These are phyloP conservation scores for Magnusiomyces paraingens DNA, from an alignment of 1,139 yeast genomes.

Conservation along the genomic window DNA sequence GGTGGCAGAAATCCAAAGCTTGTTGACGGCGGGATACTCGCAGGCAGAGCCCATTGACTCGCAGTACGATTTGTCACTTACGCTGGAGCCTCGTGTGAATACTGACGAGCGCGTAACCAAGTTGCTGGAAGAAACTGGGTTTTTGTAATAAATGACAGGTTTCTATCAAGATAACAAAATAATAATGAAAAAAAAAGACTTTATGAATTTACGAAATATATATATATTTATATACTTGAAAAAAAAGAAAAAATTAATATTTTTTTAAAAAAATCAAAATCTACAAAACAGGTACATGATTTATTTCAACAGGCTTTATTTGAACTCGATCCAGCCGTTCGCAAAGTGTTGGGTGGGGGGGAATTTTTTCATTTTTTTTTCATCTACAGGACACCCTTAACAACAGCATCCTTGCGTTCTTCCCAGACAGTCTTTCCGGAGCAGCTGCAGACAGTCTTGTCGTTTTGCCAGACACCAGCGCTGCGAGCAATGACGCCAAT, in stretches of 20 bases:
- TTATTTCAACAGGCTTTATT: no score
- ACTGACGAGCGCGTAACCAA: constrained; percentile 24
- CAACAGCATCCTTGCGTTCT: constrained; percentile 70
- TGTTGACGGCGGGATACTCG: constrained; percentile 52
- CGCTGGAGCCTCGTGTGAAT: constrained; percentile 63
- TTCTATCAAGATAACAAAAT: no score
- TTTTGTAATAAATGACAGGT: constrained; percentile 19
- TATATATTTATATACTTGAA: background rate
- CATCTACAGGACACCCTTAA: constrained; percentile 41
- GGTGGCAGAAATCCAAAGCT: constrained; percentile 59
- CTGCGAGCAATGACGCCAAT: constrained; percentile 92
- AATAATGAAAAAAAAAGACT: no score
- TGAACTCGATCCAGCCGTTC: no score
- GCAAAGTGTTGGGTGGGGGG: no score
- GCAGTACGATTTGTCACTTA: constrained; percentile 68
- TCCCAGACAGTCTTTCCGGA: constrained; percentile 96
- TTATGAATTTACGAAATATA: background rate
- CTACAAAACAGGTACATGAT: background rate
- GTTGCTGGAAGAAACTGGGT: constrained; percentile 29
- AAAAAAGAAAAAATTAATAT: background rate
- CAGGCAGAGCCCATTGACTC: constrained; percentile 72
- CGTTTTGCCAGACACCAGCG: constrained; percentile 97
- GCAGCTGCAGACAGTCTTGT: constrained; percentile 88
- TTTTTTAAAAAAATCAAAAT: no score
- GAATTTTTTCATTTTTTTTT: no score